A percentile compares a stretch with the other conserved stretches of the same genome.
phyloP scores from a whole-genome alignment of 257 asterid genomes.

The Catharanthus roseus region DNA sequence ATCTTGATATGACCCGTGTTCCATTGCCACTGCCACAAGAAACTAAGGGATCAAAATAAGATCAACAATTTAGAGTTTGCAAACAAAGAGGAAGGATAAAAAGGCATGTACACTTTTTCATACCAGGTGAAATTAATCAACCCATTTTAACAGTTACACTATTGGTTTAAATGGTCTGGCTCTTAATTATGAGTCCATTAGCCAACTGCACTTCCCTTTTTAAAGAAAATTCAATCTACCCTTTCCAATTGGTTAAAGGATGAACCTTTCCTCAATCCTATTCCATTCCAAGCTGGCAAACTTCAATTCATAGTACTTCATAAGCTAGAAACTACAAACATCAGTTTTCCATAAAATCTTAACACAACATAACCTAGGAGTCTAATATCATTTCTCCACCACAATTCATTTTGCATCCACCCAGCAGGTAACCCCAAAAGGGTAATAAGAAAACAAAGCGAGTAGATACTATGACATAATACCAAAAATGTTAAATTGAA shows the following conservation, averaged over 20 bases:
- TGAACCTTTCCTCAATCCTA: neutral
- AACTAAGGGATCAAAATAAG: neutral
- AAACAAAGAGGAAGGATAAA: neutral
- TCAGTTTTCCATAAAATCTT: neutral
- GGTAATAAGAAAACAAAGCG: neutral
- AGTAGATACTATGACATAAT: neutral
- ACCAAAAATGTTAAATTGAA: neutral
- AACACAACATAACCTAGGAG: neutral
- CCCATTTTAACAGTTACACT: neutral
- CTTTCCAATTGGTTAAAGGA: neutral
- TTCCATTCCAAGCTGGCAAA: neutral
- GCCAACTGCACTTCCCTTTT: neutral
- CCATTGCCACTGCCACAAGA: slow-evolving; percentile 42
- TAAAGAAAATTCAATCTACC: neutral
- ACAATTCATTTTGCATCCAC: neutral
- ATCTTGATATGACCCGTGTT: slow-evolving; percentile 60
- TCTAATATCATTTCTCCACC: neutral
- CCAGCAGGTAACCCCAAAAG: neutral
- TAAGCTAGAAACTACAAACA: neutral
- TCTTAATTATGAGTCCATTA: neutral
- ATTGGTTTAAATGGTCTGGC: neutral
- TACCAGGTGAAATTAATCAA: neutral
- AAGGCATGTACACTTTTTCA: neutral
- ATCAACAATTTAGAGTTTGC: neutral
- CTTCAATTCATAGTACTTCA: neutral